Conservation (phyloP, 2,329 filamentous ascomycete species). For the Ophiognomonia clavigignenti-juglandacearum region DNA sequence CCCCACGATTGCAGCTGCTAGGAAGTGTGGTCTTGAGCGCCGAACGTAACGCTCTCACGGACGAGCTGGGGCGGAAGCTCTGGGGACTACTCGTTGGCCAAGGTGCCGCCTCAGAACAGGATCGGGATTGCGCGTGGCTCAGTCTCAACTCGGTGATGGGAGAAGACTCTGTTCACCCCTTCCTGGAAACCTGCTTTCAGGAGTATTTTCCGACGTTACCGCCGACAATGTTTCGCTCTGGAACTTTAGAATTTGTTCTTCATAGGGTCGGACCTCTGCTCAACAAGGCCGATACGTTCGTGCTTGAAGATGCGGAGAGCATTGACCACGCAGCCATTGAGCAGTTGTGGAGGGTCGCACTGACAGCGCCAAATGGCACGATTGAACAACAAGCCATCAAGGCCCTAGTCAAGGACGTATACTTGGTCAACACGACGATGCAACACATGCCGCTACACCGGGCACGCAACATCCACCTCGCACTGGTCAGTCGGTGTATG, state of each 20-base stretch:
- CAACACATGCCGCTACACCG: constrained; percentile 42
- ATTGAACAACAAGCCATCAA: constrained; percentile 66
- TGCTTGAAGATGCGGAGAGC: constrained; percentile 42
- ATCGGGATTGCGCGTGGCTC: constrained; percentile 66
- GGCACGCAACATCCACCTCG: constrained; percentile 58
- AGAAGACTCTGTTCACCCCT: constrained; percentile 47
- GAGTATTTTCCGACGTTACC: constrained; percentile 54
- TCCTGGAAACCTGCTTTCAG: constrained; percentile 48
- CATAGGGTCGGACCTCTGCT: constrained; percentile 44
- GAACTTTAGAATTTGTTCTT: constrained; percentile 59
- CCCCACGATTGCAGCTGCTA: constrained; percentile 53
- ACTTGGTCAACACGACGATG: constrained; percentile 57
- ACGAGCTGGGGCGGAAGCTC: constrained; percentile 56
- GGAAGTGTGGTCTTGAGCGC: constrained; percentile 51
- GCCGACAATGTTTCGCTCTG: constrained; percentile 53
- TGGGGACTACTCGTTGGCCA: constrained; percentile 72
- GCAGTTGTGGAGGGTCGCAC: constrained; percentile 77
- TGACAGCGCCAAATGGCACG: constrained; percentile 59
- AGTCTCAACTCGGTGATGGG: constrained; percentile 49
- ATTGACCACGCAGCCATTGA: constrained; percentile 54
- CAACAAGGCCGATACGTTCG: constrained; percentile 36
- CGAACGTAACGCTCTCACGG: constrained; percentile 57
- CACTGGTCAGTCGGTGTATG: constrained; percentile 69
- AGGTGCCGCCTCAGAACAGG: constrained; percentile 51
- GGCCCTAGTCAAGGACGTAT: constrained; percentile 66